A percentile compares a stretch with the other conserved stretches of the same genome.
These are phyloP conservation scores for Poterioochromonas sp. DNA, from an alignment of 352 stramenopile species.

Conservation along the genomic window DNA sequence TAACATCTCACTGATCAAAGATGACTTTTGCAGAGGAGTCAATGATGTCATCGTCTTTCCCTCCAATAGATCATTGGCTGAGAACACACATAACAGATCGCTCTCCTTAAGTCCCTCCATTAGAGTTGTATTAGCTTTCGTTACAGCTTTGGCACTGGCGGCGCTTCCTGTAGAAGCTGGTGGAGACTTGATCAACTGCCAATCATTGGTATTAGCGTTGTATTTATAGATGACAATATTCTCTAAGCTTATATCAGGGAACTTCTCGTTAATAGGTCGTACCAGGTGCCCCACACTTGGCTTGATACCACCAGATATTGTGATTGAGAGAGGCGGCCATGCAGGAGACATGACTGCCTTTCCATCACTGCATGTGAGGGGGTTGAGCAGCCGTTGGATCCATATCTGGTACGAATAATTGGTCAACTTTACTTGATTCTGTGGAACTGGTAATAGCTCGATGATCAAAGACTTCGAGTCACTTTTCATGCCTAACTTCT, in stretches of 20 bases:
- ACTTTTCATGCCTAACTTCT: neutral
- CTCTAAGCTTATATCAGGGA: neutral
- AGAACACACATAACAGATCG: too few relatives aligned
- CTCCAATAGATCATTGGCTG: too few relatives aligned
- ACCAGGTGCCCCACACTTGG: neutral
- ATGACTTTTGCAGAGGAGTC: too few relatives aligned
- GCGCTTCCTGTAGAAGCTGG: neutral
- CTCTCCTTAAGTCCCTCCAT: too few relatives aligned
- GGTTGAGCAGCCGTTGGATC: neutral
- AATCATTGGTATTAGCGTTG: neutral
- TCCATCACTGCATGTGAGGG: neutral
- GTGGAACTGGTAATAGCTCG: neutral
- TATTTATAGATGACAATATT: neutral
- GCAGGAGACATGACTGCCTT: neutral
- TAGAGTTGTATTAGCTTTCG: too few relatives aligned
- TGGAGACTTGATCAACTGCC: neutral
- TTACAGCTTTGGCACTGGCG: too few relatives aligned
- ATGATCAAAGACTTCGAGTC: neutral
- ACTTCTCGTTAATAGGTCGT: neutral
- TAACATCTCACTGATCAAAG: too few relatives aligned
- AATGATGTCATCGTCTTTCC: too few relatives aligned
- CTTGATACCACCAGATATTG: neutral
- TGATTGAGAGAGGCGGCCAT: neutral
- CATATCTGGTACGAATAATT: neutral
- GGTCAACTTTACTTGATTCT: neutral